A percentile compares a stretch with the other conserved stretches of the same genome.
phyloP scores from a whole-genome alignment of 208 protist genomes.

The Acanthamoeba polyphaga region DNA sequence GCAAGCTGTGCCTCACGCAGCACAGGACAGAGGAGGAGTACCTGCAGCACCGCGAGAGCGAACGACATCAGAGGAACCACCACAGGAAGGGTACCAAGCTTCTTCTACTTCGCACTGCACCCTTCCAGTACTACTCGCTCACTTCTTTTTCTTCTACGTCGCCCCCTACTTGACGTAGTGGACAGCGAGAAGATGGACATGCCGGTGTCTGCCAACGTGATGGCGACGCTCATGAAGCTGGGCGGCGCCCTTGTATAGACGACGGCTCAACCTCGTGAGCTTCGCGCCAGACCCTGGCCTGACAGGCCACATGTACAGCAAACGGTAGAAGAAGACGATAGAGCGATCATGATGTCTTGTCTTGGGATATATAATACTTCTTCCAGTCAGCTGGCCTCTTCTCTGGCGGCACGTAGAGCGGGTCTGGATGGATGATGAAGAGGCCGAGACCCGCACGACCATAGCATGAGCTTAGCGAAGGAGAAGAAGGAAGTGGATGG shows the following conservation, averaged over 20 bases:
- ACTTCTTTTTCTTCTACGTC: not conserved
- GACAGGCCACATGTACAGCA: not conserved
- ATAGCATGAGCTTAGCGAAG: not conserved
- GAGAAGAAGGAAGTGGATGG: not conserved
- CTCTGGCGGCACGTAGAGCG: slow-evolving; percentile 28
- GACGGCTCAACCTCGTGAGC: not conserved
- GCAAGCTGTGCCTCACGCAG: slow-evolving; percentile 53
- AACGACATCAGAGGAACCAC: slow-evolving; percentile 22
- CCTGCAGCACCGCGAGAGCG: slow-evolving; percentile 38
- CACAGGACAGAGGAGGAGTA: slow-evolving; percentile 36
- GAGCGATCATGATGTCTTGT: not conserved
- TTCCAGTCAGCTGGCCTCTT: slow-evolving; percentile 53
- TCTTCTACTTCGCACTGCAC: not conserved
- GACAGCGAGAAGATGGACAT: slow-evolving; percentile 41
- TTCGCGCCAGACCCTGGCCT: not conserved
- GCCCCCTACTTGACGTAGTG: not conserved
- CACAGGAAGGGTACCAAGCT: not conserved
- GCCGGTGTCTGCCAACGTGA: slow-evolving; percentile 17
- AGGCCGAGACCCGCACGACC: not conserved
- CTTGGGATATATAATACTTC: slow-evolving; percentile 3
- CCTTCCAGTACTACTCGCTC: not conserved
- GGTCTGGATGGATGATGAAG: not conserved
- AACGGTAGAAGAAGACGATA: not conserved
- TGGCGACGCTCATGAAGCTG: slow-evolving; percentile 61
- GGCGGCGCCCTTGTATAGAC: slow-evolving; percentile 23